Conservation (phyloP, 768 basidiomycete species). For the Pleurotus tuoliensis region DNA sequence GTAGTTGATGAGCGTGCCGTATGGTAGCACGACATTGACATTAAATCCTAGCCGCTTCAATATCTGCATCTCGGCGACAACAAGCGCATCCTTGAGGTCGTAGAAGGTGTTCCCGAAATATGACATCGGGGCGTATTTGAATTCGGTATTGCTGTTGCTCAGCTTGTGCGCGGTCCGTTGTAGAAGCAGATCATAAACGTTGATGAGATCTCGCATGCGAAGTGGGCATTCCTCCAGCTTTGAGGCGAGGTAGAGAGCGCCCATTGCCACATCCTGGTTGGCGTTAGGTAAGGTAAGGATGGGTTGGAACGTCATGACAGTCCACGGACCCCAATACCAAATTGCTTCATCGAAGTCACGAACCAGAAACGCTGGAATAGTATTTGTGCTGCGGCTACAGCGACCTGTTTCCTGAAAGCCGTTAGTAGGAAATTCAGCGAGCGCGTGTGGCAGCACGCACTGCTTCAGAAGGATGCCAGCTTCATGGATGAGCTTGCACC, state of each 20-base stretch:
- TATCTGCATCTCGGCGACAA: constrained; percentile 96
- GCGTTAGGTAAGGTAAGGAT: constrained; percentile 5
- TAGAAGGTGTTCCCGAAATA: constrained; percentile 90
- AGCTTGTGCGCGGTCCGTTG: constrained; percentile 59
- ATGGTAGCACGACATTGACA: constrained; percentile 88
- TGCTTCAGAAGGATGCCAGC: constrained; percentile 89
- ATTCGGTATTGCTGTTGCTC: constrained; percentile 26
- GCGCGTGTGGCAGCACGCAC: constrained; percentile 41
- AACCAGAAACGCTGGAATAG: constrained; percentile 97
- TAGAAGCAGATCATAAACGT: constrained; percentile 87
- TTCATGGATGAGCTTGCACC: constrained; percentile 93
- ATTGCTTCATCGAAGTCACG: constrained; percentile 91
- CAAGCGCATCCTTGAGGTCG: constrained; percentile 90
- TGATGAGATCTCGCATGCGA: constrained; percentile 91
- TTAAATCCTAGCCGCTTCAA: constrained; percentile 95
- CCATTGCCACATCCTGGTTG: constrained; percentile 79
- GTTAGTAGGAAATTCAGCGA: background rate
- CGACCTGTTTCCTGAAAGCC: constrained; percentile 80
- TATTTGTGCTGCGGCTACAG: constrained; percentile 94
- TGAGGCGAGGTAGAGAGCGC: constrained; percentile 82
- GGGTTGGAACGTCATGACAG: constrained; percentile 4
- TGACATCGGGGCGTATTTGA: constrained; percentile 81
- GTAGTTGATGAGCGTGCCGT: constrained; percentile 94
- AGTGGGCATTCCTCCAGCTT: constrained; percentile 92
- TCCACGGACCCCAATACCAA: constrained; percentile 78